Base-by-base conservation (phyloP, 2,329 filamentous ascomycete genomes). In the Fusarium sp. region DNA sequence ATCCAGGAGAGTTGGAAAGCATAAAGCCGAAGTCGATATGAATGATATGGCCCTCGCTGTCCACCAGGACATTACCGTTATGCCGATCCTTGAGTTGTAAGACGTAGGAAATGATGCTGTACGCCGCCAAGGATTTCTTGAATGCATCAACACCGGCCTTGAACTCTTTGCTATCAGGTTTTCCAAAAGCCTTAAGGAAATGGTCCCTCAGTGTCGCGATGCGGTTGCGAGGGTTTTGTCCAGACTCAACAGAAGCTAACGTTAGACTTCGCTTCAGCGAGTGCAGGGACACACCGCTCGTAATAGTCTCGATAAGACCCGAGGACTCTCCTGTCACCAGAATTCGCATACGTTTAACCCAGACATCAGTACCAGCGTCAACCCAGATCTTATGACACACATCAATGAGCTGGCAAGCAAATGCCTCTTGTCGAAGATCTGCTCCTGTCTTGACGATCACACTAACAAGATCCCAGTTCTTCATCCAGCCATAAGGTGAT, bases 11-110 rank as follows among this genome's bases (percentile, higher is more conserved):
- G 78, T 96, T 96, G 46, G 91, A 94, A 33, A 96, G 83, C 91
- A 96, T 95, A 77, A 96, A 96, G 56, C 92, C 92, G 78, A 96
- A 96, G 78, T 96, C 92, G 64, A 96, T 96, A 76, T 96, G 92
- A 63, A 96, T 89, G 57, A 95, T 94, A 75, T 96, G 92, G 11
- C 92, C 92, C 77, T 93, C 90, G 73, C 92, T 93, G 78, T 95
- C 92, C 73, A 96, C 91, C 62, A 96, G 85, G 15, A 96, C 91
- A 74, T 96, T 96, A 55, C 92, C 92, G 75, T 96, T 96, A 77
- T 96, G 92, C 14, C 92, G 86, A 75, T 96, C 92, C 77, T 96
- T 96, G 62, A 96, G 87, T 78, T 96, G 92, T 54, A 96, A 83
- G 49, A 96, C 83, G 75, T 96, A 96, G 58, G 89, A 92, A 64